Percentiles rank a stretch among this genome's conserved stretches.
These are phyloP conservation scores for Plectosphaerella sp. DNA, from an alignment of 2,329 filamentous ascomycete genomes.

Conservation along the genomic window DNA sequence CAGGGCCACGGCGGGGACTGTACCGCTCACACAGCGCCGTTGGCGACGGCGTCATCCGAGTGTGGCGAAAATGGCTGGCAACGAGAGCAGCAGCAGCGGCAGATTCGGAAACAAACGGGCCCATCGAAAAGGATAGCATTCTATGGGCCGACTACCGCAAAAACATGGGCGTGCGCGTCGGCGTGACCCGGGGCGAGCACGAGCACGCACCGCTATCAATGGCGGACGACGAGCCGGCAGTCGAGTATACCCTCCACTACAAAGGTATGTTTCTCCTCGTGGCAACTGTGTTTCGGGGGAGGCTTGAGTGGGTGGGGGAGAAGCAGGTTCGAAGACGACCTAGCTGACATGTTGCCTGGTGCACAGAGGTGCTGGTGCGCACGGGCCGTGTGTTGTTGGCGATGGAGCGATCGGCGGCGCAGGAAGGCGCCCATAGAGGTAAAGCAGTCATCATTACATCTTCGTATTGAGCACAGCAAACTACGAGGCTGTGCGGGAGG, in stretches of 20 bases:
- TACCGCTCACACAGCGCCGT: slow-evolving; percentile 63
- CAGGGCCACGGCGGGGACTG: slow-evolving; percentile 54
- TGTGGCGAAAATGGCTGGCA: slow-evolving; percentile 68
- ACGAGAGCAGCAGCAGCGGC: slow-evolving; percentile 40
- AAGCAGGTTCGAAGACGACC: background rate
- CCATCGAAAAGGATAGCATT: slow-evolving; percentile 31
- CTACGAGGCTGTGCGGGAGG: background rate
- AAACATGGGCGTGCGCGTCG: slow-evolving; percentile 65
- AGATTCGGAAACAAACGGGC: background rate
- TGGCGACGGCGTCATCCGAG: slow-evolving; percentile 62
- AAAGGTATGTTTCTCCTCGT: slow-evolving; percentile 49
- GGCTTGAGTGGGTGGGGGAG: background rate
- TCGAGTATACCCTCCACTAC: slow-evolving; percentile 67
- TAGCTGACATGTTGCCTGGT: slow-evolving; percentile 8
- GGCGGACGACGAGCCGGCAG: slow-evolving; percentile 59
- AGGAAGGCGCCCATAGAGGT: slow-evolving; percentile 55
- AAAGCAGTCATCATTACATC: slow-evolving; percentile 64
- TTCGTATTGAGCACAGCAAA: slow-evolving; percentile 12
- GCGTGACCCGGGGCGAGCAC: slow-evolving; percentile 36
- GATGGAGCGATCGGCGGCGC: slow-evolving; percentile 59
- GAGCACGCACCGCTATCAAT: slow-evolving; percentile 36
- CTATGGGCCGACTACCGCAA: slow-evolving; percentile 64
- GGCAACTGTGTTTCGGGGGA: background rate
- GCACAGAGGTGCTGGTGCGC: slow-evolving; percentile 61
- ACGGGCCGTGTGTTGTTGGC: slow-evolving; percentile 59